Conservation (phyloP, 2,329 filamentous ascomycete species). For the Monilinia fructicola region DNA sequence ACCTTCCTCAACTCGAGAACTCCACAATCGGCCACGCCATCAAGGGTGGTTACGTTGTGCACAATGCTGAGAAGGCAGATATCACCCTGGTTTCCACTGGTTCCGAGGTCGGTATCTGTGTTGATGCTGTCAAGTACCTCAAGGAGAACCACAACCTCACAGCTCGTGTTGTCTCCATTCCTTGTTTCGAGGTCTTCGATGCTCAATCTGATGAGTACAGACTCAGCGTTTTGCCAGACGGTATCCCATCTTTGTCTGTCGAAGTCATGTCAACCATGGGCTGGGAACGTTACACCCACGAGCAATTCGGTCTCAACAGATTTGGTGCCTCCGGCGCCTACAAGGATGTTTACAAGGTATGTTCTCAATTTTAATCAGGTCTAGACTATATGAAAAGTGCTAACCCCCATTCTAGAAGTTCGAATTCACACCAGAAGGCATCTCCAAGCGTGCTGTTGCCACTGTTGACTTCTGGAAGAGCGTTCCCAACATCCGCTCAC, state of each 20-base stretch:
- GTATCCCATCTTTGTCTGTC: constrained; percentile 87
- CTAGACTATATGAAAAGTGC: constrained; percentile 30
- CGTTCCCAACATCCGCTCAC: constrained; percentile 83
- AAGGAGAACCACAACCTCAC: constrained; percentile 84
- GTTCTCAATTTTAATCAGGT: constrained; percentile 36
- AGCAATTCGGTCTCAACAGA: constrained; percentile 99
- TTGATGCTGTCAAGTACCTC: constrained; percentile 90
- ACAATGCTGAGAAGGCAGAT: constrained; percentile 79
- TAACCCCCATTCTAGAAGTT: constrained; percentile 73
- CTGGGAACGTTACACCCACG: constrained; percentile 98
- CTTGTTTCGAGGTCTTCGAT: constrained; percentile 97
- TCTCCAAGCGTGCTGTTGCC: constrained; percentile 88
- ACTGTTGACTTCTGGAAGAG: constrained; percentile 99
- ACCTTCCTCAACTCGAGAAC: constrained; percentile 95
- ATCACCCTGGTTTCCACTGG: constrained; percentile 92
- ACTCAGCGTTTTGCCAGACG: constrained; percentile 87
- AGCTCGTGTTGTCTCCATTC: constrained; percentile 90
- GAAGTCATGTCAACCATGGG: constrained; percentile 97
- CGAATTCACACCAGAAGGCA: constrained; percentile 96
- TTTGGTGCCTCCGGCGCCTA: constrained; percentile 97
- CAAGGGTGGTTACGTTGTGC: constrained; percentile 93
- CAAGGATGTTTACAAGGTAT: constrained; percentile 93
- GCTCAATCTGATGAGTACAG: constrained; percentile 91
- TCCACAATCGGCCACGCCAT: constrained; percentile 84
- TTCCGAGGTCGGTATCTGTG: constrained; percentile 90